Percentiles rank a stretch among this genome's conserved stretches.
Conservation (phyloP, 306 rosid species). For the Crataegus laevigata region DNA sequence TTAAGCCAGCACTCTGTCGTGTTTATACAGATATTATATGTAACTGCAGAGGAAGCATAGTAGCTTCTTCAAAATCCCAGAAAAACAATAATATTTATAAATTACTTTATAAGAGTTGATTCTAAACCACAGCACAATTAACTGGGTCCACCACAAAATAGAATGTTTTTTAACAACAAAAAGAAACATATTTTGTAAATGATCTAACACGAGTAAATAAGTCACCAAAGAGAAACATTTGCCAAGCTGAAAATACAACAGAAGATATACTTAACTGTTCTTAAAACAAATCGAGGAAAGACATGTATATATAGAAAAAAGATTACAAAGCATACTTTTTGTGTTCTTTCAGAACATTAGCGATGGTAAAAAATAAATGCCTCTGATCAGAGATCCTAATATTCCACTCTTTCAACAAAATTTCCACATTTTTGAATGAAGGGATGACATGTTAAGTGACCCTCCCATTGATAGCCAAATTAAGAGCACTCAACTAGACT, state of each 20-base stretch:
- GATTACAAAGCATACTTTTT: constrained; percentile 44
- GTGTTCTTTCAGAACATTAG: constrained; percentile 73
- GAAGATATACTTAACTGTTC: background rate
- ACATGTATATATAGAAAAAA: background rate
- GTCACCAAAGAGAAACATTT: constrained; percentile 13
- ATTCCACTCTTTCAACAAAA: constrained; percentile 89
- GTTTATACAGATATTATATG: background rate
- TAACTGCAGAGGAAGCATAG: background rate
- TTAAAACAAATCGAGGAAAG: background rate
- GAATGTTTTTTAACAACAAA: background rate
- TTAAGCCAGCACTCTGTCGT: background rate
- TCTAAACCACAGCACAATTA: no score
- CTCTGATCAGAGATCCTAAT: constrained; percentile 65
- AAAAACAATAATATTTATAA: background rate
- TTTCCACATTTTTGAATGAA: constrained; percentile 68
- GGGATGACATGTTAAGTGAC: constrained; percentile 65
- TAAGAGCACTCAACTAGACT: constrained; percentile 6
- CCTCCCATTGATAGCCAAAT: constrained; percentile 66
- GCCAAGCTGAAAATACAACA: constrained; percentile 42
- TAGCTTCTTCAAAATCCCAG: background rate
- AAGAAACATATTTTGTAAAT: background rate
- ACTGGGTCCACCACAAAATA: background rate
- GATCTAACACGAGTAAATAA: background rate
- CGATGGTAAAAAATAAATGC: constrained; percentile 40
- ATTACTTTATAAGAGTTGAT: background rate